phyloP scores from a whole-genome alignment of 495 filamentous ascomycete genomes.

The Hypoxylon fragiforme region DNA sequence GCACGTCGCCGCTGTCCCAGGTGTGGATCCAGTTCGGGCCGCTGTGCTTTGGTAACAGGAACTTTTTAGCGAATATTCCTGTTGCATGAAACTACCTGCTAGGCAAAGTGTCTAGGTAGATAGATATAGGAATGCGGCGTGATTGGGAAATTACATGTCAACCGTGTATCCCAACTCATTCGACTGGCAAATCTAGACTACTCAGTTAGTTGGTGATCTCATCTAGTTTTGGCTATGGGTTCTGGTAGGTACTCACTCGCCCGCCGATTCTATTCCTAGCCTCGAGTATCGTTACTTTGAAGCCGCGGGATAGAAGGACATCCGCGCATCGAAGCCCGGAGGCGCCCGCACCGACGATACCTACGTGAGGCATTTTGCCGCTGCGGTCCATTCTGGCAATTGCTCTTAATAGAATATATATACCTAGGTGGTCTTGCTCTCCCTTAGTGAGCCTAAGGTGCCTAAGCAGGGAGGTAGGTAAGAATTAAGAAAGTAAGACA shows the following conservation, averaged over 20 bases:
- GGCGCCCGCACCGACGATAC: constrained; percentile 71
- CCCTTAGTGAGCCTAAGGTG: too few species aligned
- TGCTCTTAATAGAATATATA: not conserved
- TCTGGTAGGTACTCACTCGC: constrained; percentile 54
- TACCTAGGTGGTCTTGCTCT: too few species aligned
- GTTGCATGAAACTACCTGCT: too few species aligned
- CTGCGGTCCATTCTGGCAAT: not conserved
- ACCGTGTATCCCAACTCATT: constrained; percentile 47
- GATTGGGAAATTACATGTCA: constrained; percentile 60
- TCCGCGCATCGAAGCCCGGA: constrained; percentile 73
- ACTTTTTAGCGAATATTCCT: too few species aligned
- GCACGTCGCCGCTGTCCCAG: constrained; percentile 67
- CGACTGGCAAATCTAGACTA: constrained; percentile 28
- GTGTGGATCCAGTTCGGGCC: constrained; percentile 84
- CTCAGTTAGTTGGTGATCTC: constrained; percentile 3
- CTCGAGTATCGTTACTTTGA: constrained; percentile 70
- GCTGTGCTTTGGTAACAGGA: constrained; percentile 46
- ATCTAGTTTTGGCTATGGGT: too few species aligned
- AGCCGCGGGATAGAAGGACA: constrained; percentile 66
- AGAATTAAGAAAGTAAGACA: too few species aligned
- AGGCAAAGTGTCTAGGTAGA: too few species aligned
- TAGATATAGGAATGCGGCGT: too few species aligned
- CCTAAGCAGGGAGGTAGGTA: too few species aligned
- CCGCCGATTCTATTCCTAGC: constrained; percentile 71
- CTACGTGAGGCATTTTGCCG: constrained; percentile 55